A percentile compares a stretch with the other conserved stretches of the same genome.
Evolutionary conservation across 2,329 filamentous ascomycete genomes (phyloP).

Genomic region (Botrytis sinoallii): DNA sequence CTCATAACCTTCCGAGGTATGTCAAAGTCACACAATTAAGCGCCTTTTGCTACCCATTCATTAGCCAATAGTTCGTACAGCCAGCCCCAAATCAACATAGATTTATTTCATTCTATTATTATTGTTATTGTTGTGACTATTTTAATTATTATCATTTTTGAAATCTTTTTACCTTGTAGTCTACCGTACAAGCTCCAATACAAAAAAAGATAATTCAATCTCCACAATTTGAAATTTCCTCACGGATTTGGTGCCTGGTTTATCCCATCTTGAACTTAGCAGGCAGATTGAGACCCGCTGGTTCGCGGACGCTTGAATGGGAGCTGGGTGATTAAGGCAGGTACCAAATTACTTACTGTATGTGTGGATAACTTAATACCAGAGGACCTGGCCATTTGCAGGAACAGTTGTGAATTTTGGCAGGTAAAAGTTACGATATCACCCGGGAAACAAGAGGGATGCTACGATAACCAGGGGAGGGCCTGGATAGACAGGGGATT

Average conservation of each 20-base stretch:
- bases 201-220: neutral
- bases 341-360: neutral
- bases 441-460: constrained; percentile 2
- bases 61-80: neutral
- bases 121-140: neutral
- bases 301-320: neutral
- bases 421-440: neutral
- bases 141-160: neutral
- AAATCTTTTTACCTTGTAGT: neutral
- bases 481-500: neutral
- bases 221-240: constrained; percentile 12
- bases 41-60: neutral
- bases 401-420: neutral
- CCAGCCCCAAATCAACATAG: neutral
- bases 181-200: constrained; percentile 4
- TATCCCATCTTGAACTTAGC: constrained; percentile 3
- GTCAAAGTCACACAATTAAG: neutral
- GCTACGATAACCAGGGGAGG: neutral
- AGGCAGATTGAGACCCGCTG: neutral
- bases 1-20: neutral
- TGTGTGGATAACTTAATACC: neutral
- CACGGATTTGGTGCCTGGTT: neutral
- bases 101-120: neutral
- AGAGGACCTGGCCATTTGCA: neutral
- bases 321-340: neutral